Conservation (phyloP, 2,329 filamentous ascomycete genomes). For the Lasiodiplodia sp. region DNA sequence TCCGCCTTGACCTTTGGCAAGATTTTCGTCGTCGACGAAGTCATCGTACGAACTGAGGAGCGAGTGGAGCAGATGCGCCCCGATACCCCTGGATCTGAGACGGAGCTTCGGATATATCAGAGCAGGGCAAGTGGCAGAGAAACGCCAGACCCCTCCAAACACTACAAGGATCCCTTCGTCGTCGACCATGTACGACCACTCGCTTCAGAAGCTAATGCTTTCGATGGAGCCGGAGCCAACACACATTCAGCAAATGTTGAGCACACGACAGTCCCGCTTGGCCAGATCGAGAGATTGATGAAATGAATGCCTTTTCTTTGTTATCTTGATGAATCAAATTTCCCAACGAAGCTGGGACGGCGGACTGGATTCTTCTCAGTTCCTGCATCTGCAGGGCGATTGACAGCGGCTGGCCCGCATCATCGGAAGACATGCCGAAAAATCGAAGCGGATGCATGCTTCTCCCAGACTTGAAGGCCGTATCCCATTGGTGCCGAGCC, state of each 20-base stretch:
- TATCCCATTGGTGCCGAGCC: not conserved
- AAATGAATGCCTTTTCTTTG: not conserved
- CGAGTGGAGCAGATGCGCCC: constrained; percentile 17
- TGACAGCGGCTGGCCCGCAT: too few species aligned
- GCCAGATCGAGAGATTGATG: constrained; percentile 19
- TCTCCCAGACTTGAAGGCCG: not conserved
- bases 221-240: not conserved
- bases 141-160: not conserved
- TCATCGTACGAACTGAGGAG: constrained; percentile 43
- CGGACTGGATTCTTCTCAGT: not conserved
- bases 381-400: not conserved
- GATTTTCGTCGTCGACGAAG: constrained; percentile 49
- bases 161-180: constrained; percentile 27
- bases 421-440: not conserved
- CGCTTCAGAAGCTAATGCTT: not conserved
- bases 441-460: not conserved
- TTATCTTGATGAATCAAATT: not conserved
- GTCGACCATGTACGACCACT: constrained; percentile 15
- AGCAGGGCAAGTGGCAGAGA: constrained; percentile 7
- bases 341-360: not conserved
- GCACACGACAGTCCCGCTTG: constrained; percentile 19
- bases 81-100: constrained; percentile 18
- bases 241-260: constrained; percentile 13
- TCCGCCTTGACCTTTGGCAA: constrained; percentile 41
- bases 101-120: constrained; percentile 20